Base-by-base conservation (phyloP, 176 grass and related monocot species). In the Oryza australiensis region DNA sequence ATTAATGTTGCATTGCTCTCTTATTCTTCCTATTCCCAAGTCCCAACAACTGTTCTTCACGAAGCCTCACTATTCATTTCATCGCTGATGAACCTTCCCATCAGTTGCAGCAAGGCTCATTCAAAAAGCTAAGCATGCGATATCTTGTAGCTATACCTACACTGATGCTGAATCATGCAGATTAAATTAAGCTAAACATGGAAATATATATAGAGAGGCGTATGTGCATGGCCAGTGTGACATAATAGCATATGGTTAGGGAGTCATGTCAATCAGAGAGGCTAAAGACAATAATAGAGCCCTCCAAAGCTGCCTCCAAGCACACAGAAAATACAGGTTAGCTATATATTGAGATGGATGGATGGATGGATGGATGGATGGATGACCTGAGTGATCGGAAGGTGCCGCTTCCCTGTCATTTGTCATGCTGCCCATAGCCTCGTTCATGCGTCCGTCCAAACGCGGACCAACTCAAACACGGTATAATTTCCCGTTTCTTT, bases 241-340 rank as follows among this genome's bases (percentile, higher is more conserved):
- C 27, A 74, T 55, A 48, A 63, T 77, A 29, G 41, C 42, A 4
- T 81, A 59, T 81, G n/a, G 79, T 70, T 80, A 59, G 66, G 30
- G 48, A 59, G 67, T 81, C 79, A 62, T 81, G 35, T 81, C 79
- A 59, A 26, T 13, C 27, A 48, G 45, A 60, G 49, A 81, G 48
- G 69, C 45, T 41, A 60, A 22, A 32, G 32, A 29, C 15, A 51
- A 76, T 51, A 74, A 35, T 8, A 11, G 55, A 77, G 33, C 12
- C 6, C 8, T 29, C 9, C 18, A 22, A n/a, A 34, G 5, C 51
- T 55, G 18, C 18, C 20, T 55, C 18, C 51, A 3, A 55, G 72
- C 49, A 60, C 48, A 57, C 48, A 74, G 72, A 34, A n/a, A 20
- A n/a, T n/a, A 30, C 15, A 51, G 26, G 27, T 53, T 53, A 51